Conservation (phyloP, 2,329 filamentous ascomycete species). For the Botrytis fabae region DNA sequence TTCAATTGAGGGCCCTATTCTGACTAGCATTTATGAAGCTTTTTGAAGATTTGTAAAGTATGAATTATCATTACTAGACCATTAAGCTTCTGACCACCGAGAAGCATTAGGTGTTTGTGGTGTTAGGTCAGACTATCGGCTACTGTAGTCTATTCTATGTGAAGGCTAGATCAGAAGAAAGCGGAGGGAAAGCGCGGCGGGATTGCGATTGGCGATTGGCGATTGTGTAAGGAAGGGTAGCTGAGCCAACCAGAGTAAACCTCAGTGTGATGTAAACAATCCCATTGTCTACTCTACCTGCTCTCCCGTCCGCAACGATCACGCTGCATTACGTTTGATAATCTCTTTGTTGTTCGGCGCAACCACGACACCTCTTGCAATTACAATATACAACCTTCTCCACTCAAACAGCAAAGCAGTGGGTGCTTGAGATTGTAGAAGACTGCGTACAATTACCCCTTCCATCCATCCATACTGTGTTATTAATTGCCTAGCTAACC, state of each 20-base stretch:
- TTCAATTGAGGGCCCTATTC: conserved; percentile 21
- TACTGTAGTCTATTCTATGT: conserved; percentile 8
- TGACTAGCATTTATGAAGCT: conserved; percentile 16
- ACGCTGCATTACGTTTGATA: conserved; percentile 2
- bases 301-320: neutral
- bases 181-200: conserved; percentile 12
- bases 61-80: neutral
- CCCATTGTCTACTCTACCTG: neutral
- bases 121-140: neutral
- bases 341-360: conserved; percentile 1
- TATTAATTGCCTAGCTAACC: conserved; percentile 36
- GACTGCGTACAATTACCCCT: conserved; percentile 3
- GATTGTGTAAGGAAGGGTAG: conserved; percentile 5
- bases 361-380: conserved; percentile 7
- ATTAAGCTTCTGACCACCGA: conserved; percentile 2
- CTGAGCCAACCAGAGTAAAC: conserved; percentile 14
- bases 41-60: neutral
- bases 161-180: conserved; percentile 9
- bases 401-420: neutral
- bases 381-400: neutral
- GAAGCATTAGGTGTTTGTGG: neutral
- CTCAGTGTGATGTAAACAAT: conserved; percentile 16
- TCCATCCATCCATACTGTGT: neutral
- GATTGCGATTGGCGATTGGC: conserved; percentile 5
- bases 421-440: neutral